A percentile compares a stretch with the other conserved stretches of the same genome.
Conservation (phyloP, 352 stramenopile species). For the Globisporangium parvum region DNA sequence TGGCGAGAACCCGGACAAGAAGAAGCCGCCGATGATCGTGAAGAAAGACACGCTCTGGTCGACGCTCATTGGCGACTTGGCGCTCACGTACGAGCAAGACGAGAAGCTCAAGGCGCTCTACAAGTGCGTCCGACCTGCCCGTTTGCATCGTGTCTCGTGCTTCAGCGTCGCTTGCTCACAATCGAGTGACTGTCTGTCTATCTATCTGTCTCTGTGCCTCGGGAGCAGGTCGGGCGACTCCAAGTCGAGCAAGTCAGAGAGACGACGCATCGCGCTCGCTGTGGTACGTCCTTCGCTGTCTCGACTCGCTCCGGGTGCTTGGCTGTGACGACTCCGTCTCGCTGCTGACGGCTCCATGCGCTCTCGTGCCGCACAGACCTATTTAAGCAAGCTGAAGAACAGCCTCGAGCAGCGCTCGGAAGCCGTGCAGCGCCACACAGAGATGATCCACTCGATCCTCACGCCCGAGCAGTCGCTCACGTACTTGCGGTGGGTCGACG, state of each 20-base stretch:
- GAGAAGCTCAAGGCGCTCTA: slow-evolving; percentile 87
- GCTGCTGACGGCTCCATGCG: no score
- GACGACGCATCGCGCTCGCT: slow-evolving; percentile 72
- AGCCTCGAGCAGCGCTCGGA: slow-evolving; percentile 76
- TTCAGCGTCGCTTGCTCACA: no score
- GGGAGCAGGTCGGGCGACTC: slow-evolving; percentile 53
- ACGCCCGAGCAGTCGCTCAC: slow-evolving; percentile 80
- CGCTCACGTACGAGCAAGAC: slow-evolving; percentile 86
- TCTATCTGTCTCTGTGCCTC: no score
- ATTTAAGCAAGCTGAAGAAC: slow-evolving; percentile 86
- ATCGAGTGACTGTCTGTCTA: no score
- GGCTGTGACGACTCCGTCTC: no score
- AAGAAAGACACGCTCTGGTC: slow-evolving; percentile 85
- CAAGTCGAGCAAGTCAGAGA: slow-evolving; percentile 80
- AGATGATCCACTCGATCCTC: slow-evolving; percentile 81
- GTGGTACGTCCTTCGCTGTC: slow-evolving; percentile 64
- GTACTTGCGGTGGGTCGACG: slow-evolving; percentile 78
- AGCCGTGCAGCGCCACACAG: slow-evolving; percentile 70
- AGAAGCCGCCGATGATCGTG: slow-evolving; percentile 49
- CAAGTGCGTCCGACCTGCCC: slow-evolving; percentile 51
- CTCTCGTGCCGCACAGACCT: slow-evolving; percentile 39
- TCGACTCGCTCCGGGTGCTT: no score
- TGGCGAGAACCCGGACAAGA: slow-evolving; percentile 53
- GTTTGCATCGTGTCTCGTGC: no score
- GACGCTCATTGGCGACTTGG: slow-evolving; percentile 66